phyloP scores from a whole-genome alignment of 202 grass and related monocot species.

The Zoysia matrella region DNA sequence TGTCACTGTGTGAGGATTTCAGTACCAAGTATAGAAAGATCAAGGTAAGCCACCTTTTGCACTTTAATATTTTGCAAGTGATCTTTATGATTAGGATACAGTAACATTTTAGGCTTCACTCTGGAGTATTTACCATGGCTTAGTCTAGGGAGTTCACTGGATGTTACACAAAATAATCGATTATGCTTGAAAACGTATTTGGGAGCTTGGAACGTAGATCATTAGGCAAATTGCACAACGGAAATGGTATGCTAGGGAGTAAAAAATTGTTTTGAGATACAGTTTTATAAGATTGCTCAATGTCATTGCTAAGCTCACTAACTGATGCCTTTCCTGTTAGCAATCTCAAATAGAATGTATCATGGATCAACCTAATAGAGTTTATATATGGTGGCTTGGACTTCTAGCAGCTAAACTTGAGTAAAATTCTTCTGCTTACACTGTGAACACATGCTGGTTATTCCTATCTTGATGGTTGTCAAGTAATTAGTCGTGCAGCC shows the following conservation, averaged over 20 bases:
- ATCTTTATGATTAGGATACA: neutral
- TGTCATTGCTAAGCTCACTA: neutral
- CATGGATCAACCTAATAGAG: neutral
- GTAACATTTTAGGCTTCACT: neutral
- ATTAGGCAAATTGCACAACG: neutral
- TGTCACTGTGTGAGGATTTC: neutral
- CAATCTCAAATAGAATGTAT: neutral
- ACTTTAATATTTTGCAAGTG: conserved; percentile 13
- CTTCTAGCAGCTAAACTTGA: conserved; percentile 5
- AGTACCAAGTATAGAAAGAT: conserved; percentile 4
- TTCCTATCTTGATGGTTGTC: neutral
- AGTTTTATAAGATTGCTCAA: neutral
- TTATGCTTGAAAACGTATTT: neutral
- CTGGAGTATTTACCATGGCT: conserved; percentile 2
- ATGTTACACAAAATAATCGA: neutral
- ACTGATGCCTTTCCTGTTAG: conserved; percentile 15
- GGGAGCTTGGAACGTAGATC: neutral
- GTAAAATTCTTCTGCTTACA: neutral
- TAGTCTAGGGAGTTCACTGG: neutral
- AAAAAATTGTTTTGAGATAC: neutral
- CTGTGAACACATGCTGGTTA: neutral
- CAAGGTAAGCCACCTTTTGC: conserved; percentile 33
- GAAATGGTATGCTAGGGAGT: neutral
- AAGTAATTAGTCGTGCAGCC: neutral
- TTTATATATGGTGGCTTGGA: neutral